Evolutionary conservation across 202 grass and related monocot species (phyloP).

Genomic region (Thinopyrum obtusiflorum): DNA sequence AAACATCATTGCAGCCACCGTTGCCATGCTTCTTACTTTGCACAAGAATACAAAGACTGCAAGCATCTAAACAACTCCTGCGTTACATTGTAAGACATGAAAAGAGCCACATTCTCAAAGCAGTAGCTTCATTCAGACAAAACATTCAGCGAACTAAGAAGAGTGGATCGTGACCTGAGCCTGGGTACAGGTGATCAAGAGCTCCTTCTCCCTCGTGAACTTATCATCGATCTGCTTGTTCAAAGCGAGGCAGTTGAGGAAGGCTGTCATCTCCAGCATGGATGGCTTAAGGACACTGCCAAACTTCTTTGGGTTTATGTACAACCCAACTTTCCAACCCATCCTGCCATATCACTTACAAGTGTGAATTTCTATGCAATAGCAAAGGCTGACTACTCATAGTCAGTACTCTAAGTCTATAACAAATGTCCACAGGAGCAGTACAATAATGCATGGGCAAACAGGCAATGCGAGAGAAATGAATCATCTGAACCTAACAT

Average conservation of each 20-base stretch:
- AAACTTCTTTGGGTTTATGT: conserved; percentile 92
- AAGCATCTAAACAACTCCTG: not conserved
- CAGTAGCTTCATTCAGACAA: not conserved
- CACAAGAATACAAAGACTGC: not conserved
- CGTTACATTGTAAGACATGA: not conserved
- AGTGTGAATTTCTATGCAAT: not conserved
- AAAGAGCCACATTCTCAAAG: not conserved
- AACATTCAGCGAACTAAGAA: not conserved
- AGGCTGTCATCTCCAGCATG: conserved; percentile 78
- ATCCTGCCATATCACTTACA: conserved; percentile 36
- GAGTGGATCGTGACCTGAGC: conserved; percentile 34
- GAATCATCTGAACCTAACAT: not conserved
- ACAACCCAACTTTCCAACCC: conserved; percentile 78
- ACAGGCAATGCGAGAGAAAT: not conserved
- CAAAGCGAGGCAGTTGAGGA: conserved; percentile 80
- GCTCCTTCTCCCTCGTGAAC: conserved; percentile 48
- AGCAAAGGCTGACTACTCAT: not conserved
- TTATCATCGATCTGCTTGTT: conserved; percentile 86
- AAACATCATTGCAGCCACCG: not conserved
- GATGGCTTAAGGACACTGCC: conserved; percentile 63
- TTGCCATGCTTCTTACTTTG: not conserved
- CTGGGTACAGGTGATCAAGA: conserved; percentile 43
- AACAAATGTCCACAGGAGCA: not conserved
- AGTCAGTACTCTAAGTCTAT: not conserved
- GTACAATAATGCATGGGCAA: not conserved